Percentiles rank a stretch among this genome's conserved stretches.
Evolutionary conservation across 169 alveolate genomes (phyloP).

Genomic region (Besnoitia besnoiti): DNA sequence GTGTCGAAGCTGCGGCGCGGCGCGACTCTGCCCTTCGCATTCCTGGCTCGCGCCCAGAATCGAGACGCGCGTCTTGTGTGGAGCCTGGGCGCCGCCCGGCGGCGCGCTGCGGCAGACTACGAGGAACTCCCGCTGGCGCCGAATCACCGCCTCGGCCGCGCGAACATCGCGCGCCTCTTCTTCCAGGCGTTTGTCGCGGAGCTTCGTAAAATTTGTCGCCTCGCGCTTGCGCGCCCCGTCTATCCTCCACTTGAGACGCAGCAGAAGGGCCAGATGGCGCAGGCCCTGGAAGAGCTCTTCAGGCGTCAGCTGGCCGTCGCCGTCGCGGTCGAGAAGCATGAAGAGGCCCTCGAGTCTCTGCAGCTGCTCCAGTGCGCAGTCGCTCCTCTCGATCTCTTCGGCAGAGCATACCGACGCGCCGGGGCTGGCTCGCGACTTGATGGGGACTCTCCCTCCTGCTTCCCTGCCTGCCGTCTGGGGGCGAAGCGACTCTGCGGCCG

Average conservation of each 20-base stretch:
- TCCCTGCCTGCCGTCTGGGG: background rate
- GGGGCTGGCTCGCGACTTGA: background rate
- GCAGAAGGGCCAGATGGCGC: background rate
- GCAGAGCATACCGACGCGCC: background rate
- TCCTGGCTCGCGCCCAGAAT: background rate
- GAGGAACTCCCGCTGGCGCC: conserved; percentile 19
- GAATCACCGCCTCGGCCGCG: conserved; percentile 23
- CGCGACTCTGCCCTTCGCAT: background rate
- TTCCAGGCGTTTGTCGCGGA: background rate
- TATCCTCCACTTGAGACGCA: background rate
- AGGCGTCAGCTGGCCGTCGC: conserved; percentile 20
- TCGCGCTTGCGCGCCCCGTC: background rate
- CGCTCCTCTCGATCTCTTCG: background rate
- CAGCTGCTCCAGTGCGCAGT: conserved; percentile 30
- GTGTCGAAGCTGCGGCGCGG: background rate
- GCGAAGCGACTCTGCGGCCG: background rate
- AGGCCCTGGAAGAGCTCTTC: background rate
- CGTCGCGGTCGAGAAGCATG: conserved; percentile 38
- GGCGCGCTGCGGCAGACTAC: background rate
- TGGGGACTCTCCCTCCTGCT: background rate
- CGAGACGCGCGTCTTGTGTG: background rate
- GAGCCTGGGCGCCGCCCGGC: background rate
- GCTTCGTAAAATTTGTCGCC: background rate
- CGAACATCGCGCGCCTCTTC: background rate
- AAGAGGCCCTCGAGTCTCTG: conserved; percentile 34